A percentile compares a stretch with the other conserved stretches of the same genome.
Evolutionary conservation across 176 grass and related monocot species (phyloP).

Genomic region (Secale cereale): DNA sequence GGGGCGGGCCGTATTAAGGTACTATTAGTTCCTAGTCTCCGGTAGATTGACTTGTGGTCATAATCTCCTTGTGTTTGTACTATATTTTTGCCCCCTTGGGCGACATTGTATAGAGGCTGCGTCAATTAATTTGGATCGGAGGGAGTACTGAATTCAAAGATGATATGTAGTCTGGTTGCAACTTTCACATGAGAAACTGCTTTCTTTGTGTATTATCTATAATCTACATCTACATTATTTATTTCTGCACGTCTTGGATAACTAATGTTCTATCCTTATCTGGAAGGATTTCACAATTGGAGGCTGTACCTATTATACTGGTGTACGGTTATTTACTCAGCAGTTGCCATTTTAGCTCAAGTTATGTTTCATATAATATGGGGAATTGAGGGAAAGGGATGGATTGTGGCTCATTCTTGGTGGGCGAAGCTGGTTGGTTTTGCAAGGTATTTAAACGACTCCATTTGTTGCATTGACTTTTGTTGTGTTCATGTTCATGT

Average conservation of each 20-base stretch:
- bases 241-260: not conserved
- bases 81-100: not conserved
- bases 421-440: constrained; percentile 84
- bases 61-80: not conserved
- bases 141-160: constrained; percentile 13
- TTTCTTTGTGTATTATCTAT: not conserved
- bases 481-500: constrained; percentile 10
- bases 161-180: not conserved
- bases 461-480: constrained; percentile 28
- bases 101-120: too few species aligned
- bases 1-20: not conserved
- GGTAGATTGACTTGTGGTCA: not conserved
- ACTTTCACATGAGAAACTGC: not conserved
- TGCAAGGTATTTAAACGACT: constrained; percentile 54
- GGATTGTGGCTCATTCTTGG: constrained; percentile 60
- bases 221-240: constrained; percentile 9
- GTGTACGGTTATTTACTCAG: constrained; percentile 78
- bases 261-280: constrained; percentile 26
- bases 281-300: constrained; percentile 68
- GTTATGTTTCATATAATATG: constrained; percentile 78
- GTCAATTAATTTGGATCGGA: too few species aligned
- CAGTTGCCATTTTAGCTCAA: constrained; percentile 72
- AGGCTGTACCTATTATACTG: constrained; percentile 60
- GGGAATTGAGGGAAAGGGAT: constrained; percentile 67
- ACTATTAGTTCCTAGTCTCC: not conserved